Percentiles rank a stretch among this genome's conserved stretches.
Evolutionary conservation across 495 filamentous ascomycete species (phyloP).

Genomic region (Podospora pseudocomata): DNA sequence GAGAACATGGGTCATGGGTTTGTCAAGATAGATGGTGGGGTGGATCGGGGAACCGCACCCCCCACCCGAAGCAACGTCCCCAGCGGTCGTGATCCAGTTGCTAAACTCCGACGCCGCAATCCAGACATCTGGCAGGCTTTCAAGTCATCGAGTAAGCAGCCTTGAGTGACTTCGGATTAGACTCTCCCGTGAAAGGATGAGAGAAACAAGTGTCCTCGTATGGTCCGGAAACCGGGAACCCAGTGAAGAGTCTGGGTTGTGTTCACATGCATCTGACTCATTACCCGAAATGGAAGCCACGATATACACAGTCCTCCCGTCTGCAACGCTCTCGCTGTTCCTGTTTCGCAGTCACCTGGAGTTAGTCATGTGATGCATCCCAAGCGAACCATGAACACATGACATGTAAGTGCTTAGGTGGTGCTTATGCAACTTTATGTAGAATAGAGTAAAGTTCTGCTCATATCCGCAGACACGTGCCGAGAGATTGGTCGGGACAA

Average conservation of each 20-base stretch:
- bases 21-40: background rate
- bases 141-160: background rate
- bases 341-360: background rate
- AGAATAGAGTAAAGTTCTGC: background rate
- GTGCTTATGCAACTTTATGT: background rate
- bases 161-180: background rate
- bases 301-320: background rate
- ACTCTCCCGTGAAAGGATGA: background rate
- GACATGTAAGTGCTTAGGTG: background rate
- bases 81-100: background rate
- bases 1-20: background rate
- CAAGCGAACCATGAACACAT: background rate
- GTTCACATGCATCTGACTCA: slow-evolving; percentile 4
- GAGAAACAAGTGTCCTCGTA: background rate
- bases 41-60: background rate
- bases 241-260: background rate
- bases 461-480: background rate
- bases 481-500: background rate
- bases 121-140: background rate
- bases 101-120: background rate
- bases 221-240: background rate
- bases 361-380: slow-evolving; percentile 1
- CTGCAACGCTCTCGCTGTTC: background rate
- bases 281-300: background rate
- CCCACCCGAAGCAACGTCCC: background rate